Percentiles rank a stretch among this genome's conserved stretches.
Evolutionary conservation across 306 rosid genomes (phyloP).

Genomic region (Amphicarpaea edgeworthii): DNA sequence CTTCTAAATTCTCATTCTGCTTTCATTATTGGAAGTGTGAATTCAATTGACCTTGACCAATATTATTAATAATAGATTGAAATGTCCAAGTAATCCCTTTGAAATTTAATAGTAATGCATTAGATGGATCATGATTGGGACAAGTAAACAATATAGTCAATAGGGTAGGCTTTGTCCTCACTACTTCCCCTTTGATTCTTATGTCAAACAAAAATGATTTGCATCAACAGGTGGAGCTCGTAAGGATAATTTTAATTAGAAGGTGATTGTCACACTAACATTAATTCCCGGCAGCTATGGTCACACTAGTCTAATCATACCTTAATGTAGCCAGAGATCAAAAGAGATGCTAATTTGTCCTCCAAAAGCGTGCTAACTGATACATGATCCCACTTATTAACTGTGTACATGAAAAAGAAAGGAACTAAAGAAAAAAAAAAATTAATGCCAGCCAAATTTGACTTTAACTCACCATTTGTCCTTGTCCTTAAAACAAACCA

Average conservation of each 20-base stretch:
- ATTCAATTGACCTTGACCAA: conserved; percentile 43
- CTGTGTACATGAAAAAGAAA: conserved; percentile 42
- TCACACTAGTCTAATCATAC: conserved; percentile 45
- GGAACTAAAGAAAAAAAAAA: background rate
- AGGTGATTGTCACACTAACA: conserved; percentile 31
- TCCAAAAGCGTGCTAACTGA: conserved; percentile 6
- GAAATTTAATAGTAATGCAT: background rate
- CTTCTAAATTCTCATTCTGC: background rate
- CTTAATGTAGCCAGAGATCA: conserved; percentile 27
- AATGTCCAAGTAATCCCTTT: background rate
- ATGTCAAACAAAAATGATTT: conserved; percentile 40
- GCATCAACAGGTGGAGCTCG: conserved; percentile 10
- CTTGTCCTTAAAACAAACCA: background rate
- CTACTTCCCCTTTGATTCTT: conserved; percentile 1
- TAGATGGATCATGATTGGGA: conserved; percentile 20
- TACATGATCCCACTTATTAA: conserved; percentile 36
- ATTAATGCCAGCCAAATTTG: conserved; percentile 39
- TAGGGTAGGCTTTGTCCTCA: conserved; percentile 36
- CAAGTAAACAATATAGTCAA: conserved; percentile 39
- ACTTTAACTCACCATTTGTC: conserved; percentile 44
- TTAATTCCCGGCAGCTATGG: conserved; percentile 38
- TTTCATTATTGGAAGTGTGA: background rate
- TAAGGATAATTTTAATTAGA: conserved; percentile 44
- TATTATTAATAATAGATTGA: conserved; percentile 11
- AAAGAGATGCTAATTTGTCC: conserved; percentile 28